These are phyloP conservation scores for Clonostachys byssicola DNA, from an alignment of 2,329 filamentous ascomycete species.

Conservation along the genomic window DNA sequence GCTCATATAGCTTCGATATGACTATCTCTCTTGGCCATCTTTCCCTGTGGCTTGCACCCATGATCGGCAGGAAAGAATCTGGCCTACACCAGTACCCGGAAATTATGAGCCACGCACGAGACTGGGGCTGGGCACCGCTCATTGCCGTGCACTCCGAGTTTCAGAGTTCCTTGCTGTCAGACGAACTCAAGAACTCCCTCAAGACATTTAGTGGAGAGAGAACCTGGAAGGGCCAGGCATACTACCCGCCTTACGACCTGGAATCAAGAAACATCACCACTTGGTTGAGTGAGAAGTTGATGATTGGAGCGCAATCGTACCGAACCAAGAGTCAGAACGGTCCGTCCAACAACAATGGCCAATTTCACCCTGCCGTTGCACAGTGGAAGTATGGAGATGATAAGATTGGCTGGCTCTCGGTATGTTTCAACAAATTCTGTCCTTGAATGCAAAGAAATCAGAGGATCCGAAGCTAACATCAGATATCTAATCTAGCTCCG, in stretches of 20 bases:
- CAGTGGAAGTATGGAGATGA: conserved; percentile 47
- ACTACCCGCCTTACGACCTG: conserved; percentile 54
- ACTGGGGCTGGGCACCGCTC: conserved; percentile 54
- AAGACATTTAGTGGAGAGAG: conserved; percentile 47
- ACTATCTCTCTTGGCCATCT: conserved; percentile 56
- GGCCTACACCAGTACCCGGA: conserved; percentile 30
- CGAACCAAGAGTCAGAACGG: not conserved
- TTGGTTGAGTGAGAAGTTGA: conserved; percentile 52
- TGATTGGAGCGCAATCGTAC: conserved; percentile 52
- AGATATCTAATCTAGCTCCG: conserved; percentile 16
- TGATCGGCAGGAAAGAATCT: conserved; percentile 42
- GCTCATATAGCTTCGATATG: conserved; percentile 61
- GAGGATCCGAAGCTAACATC: conserved; percentile 14
- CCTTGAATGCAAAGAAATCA: not conserved
- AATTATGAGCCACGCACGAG: conserved; percentile 53
- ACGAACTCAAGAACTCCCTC: conserved; percentile 31
- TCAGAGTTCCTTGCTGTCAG: conserved; percentile 41
- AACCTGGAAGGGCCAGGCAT: conserved; percentile 45
- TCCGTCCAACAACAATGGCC: not conserved
- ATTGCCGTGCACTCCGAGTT: conserved; percentile 48
- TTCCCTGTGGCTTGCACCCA: conserved; percentile 53
- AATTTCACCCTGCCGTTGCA: conserved; percentile 49
- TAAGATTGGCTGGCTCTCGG: conserved; percentile 18
- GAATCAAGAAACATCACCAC: conserved; percentile 53
- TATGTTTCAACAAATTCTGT: conserved; percentile 6